Base-by-base conservation (phyloP, 2,329 filamentous ascomycete genomes). In the Cladophialophora chaetospira region DNA sequence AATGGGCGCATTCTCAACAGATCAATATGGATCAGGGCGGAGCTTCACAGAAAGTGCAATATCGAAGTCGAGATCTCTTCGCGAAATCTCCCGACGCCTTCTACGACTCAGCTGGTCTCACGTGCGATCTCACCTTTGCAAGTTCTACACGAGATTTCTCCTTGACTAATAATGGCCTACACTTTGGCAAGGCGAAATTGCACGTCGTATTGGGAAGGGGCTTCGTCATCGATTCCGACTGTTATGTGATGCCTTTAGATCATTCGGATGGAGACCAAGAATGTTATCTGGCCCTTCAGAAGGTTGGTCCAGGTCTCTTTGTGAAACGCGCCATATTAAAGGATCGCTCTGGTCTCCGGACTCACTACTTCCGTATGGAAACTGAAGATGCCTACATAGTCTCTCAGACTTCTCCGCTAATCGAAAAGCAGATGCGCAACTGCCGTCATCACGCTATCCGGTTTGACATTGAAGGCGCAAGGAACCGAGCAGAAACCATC, bases 221-320 rank as follows among this genome's bases (percentile, higher is more conserved):
- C 21, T 10, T 2, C 3, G 3, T 6, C 10, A 44, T 8, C n/a
- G n/a, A n/a, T n/a, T n/a, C 23, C 23, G 4, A 13, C 23, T 44
- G n/a, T 28, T 40, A 44, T 8, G 3, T 15, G 3, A 44, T 44
- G 42, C 6, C 3, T 13, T 13, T 44, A 21, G 11, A 15, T 3
- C 5, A 26, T 44, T 1, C 3, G 10, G 2, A 4, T 26, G 1
- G 2, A 21, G 0, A 4, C 1, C 1, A n/a, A 1, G 8, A 3
- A 11, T 44, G 21, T 21, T 6, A 4, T 1, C 23, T 44, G 42
- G 6, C 26, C 10, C 42, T 44, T 13, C 13, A 44, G 1, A 44
- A 25, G 23, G 26, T 44, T 28, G 42, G 42, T 1, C 42, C 42
- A 6, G 6, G 23, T 2, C 23, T 44, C 19, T 44, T 44, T 25